Conservation (phyloP, 2,329 filamentous ascomycete species). For the Coccinonectria pachysandricola region DNA sequence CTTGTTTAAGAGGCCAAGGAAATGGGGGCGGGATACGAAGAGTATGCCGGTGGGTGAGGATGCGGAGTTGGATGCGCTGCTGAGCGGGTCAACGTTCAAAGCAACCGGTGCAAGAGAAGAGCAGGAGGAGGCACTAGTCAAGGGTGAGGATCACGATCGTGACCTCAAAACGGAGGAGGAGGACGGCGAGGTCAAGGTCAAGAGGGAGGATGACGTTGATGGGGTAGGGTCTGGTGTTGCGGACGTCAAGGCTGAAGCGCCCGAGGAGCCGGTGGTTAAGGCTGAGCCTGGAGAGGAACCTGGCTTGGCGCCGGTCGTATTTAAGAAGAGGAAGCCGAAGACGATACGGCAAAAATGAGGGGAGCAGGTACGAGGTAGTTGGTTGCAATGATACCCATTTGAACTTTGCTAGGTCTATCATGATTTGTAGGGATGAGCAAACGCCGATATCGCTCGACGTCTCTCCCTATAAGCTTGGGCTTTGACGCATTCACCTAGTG, state of each 20-base stretch:
- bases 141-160: conserved; percentile 16
- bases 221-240: conserved; percentile 5
- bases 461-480: too few relatives aligned
- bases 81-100: conserved; percentile 28
- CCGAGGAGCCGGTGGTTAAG: conserved; percentile 16
- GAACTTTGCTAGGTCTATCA: too few relatives aligned
- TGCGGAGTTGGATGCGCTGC: conserved; percentile 52
- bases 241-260: conserved; percentile 33
- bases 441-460: too few relatives aligned
- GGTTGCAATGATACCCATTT: too few relatives aligned
- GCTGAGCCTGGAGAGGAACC: conserved; percentile 18
- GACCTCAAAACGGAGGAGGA: conserved; percentile 18
- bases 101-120: conserved; percentile 17
- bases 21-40: conserved; percentile 45
- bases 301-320: conserved; percentile 45
- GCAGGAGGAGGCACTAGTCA: conserved; percentile 9
- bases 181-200: conserved; percentile 20
- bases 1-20: conserved; percentile 48
- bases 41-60: conserved; percentile 36
- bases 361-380: too few relatives aligned
- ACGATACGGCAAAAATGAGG: conserved; percentile 48
- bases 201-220: conserved; percentile 15
- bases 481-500: too few relatives aligned
- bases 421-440: too few relatives aligned
- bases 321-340: conserved; percentile 72